Evolutionary conservation across 164 flowering plant species (phyloP).

Genomic region (Taxillus chinensis): DNA sequence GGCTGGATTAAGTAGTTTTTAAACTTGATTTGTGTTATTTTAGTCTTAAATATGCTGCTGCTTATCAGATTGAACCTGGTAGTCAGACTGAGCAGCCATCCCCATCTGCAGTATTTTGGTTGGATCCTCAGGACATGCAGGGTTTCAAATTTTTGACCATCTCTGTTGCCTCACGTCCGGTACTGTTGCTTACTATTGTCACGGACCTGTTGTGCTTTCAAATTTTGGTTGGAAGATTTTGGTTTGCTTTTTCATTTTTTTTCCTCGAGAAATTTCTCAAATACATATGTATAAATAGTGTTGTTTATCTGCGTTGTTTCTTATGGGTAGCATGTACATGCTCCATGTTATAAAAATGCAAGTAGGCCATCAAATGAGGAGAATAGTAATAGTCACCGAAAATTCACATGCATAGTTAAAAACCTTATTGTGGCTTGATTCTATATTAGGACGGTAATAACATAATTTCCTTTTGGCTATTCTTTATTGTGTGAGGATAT

Average conservation of each 20-base stretch:
- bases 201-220: neutral
- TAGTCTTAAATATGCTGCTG: constrained; percentile 2
- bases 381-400: too few species aligned
- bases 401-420: too few species aligned
- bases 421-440: too few species aligned
- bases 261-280: neutral
- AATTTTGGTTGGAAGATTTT: neutral
- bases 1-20: neutral
- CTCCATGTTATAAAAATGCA: too few species aligned
- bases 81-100: constrained; percentile 98
- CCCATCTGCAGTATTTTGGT: constrained; percentile 71
- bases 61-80: constrained; percentile 82
- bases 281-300: too few species aligned
- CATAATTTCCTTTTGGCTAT: too few species aligned
- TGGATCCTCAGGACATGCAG: constrained; percentile 63
- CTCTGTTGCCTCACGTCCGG: constrained; percentile 97
- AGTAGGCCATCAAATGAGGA: too few species aligned
- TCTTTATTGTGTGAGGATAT: too few species aligned
- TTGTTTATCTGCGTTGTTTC: too few species aligned
- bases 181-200: constrained; percentile 19
- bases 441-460: too few species aligned
- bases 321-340: too few species aligned
- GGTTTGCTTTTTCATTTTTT: neutral
- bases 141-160: constrained; percentile 89
- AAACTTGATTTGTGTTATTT: neutral